Percentiles rank a stretch among this genome's conserved stretches.
These are phyloP conservation scores for Pterocarpus santalinus DNA, from an alignment of 306 rosid species.

Conservation along the genomic window DNA sequence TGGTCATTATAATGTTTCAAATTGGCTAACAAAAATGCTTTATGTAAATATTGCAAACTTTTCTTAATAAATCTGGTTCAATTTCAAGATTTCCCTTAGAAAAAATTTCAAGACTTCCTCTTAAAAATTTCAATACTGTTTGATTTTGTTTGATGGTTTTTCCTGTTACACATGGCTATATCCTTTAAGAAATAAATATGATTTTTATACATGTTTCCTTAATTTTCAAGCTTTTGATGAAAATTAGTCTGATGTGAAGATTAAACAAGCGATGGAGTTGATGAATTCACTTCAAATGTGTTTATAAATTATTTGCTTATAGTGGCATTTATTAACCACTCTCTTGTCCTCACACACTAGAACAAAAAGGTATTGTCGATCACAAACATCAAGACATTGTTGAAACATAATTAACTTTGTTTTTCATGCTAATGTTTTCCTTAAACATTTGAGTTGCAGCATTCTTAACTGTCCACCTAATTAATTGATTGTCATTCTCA, in stretches of 20 bases:
- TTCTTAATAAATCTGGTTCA: too few species aligned
- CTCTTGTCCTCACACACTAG: background rate
- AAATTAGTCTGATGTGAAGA: background rate
- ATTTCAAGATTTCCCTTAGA: too few species aligned
- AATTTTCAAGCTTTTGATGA: background rate
- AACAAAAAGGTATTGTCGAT: background rate
- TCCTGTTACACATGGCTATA: background rate
- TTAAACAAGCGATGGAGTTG: too few species aligned
- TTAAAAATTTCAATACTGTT: too few species aligned
- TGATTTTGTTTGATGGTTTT: too few species aligned
- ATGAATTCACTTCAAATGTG: background rate
- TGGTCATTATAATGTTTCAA: background rate
- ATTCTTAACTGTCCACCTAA: background rate
- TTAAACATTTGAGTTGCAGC: background rate
- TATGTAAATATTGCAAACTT: too few species aligned
- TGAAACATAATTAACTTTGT: background rate
- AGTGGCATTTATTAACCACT: background rate
- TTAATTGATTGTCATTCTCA: background rate
- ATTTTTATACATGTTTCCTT: slow-evolving; percentile 19
- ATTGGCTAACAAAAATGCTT: background rate
- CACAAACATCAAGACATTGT: background rate
- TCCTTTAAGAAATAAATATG: background rate
- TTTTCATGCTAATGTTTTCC: background rate
- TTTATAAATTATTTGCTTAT: background rate
- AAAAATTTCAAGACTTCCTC: too few species aligned